Evolutionary conservation across 2,329 filamentous ascomycete species (phyloP), one percentile per base, ranked within the genome.

Genomic region (Trichocomaceae sp.): DNA sequence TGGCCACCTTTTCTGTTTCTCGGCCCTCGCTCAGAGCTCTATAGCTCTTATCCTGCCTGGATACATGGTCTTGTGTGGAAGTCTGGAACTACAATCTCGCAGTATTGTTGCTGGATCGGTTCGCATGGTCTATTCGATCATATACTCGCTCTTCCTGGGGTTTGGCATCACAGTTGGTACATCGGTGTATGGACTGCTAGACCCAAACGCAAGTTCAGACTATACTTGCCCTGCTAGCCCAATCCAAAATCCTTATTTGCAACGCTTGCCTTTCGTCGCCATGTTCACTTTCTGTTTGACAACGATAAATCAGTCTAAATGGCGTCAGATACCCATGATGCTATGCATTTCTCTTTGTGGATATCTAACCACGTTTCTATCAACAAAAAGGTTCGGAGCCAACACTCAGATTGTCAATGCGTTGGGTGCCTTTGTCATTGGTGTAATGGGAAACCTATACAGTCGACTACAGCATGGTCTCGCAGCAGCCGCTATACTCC

Each of bases 401-500:
- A 90, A 88, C 63, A 82, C 83, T 0, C 88, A 92, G 60, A 83
- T 95, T 26, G 84, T 85, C 59, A 90, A 86, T 68, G 88, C 88
- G 31, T 78, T 95, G 5, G 88, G 88, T 29, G 88, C 90, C 0
- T 79, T 95, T 52, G 82, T 83, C 1, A 84, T 95, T 17, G 90
- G 90, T n/a, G 81, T 92, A 41, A 74, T 90, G 50, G 88, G 88
- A 9, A 95, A 95, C 62, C 66, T 90, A 1, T 93, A 95, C 73
- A 86, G 86, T 26, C 82, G 89, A 9, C 64, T 79, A 19, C 71
- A 86, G 17, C 90, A 92, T 66, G 88, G 87, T 1, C 80, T 96
- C 2, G 91, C 91, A 0, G 90, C 90, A 0, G 89, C 90, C 0
- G 87, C 88, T 3, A 89, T 96, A 78, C 75, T 96, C 7, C 91